Conservation (phyloP, 2,329 filamentous ascomycete genomes). For the Apiospora phragmitis region DNA sequence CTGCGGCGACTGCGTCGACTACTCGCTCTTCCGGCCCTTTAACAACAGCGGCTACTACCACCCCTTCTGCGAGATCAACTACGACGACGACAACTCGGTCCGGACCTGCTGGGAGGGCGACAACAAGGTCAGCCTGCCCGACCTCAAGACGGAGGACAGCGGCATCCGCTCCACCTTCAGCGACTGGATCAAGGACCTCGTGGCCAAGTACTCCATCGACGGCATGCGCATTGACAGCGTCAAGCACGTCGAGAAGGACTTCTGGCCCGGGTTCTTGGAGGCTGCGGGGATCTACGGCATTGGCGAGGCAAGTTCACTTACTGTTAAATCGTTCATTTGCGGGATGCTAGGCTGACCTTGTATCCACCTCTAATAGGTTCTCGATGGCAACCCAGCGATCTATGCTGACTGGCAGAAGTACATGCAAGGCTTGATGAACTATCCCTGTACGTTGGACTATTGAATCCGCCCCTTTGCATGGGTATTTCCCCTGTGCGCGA, state of each 20-base stretch:
- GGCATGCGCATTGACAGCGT: conserved; percentile 51
- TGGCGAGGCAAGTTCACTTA: conserved; percentile 40
- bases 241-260: conserved; percentile 48
- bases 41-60: conserved; percentile 56
- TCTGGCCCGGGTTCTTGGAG: conserved; percentile 45
- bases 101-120: conserved; percentile 53
- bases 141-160: conserved; percentile 44
- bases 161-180: conserved; percentile 45
- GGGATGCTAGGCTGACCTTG: background rate
- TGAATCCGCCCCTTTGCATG: too few relatives aligned
- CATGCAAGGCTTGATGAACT: conserved; percentile 51
- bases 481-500: background rate
- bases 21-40: conserved; percentile 55
- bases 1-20: conserved; percentile 49
- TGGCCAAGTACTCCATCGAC: conserved; percentile 54
- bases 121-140: conserved; percentile 43
- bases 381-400: conserved; percentile 44
- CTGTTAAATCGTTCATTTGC: background rate
- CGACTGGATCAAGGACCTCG: conserved; percentile 47
- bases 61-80: conserved; percentile 52
- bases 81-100: conserved; percentile 42
- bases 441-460: conserved; percentile 37
- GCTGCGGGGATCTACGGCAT: conserved; percentile 50
- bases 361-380: conserved; percentile 27
- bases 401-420: conserved; percentile 46